Conservation (phyloP, 1,284 basidiomycete genomes). For the Tylopilus sp. region DNA sequence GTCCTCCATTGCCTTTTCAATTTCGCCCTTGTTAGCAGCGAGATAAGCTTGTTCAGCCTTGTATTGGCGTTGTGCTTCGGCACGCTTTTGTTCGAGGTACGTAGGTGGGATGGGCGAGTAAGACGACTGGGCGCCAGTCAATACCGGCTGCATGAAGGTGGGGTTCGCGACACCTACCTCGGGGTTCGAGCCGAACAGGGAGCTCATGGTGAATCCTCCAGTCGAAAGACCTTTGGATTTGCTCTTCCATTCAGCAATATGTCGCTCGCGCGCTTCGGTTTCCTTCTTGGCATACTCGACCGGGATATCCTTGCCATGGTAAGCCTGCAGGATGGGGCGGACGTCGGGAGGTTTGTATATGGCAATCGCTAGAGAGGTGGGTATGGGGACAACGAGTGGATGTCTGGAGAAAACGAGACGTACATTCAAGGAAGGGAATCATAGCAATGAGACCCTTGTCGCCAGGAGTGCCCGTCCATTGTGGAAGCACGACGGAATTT, state of each 20-base stretch:
- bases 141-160: not conserved
- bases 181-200: conserved; percentile 26
- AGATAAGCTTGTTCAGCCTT: conserved; percentile 88
- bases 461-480: conserved; percentile 81
- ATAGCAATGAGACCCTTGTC: conserved; percentile 83
- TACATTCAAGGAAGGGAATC: conserved; percentile 97
- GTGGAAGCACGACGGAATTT: conserved; percentile 82
- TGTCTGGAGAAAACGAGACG: conserved; percentile 23
- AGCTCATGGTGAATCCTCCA: conserved; percentile 53
- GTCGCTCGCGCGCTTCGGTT: conserved; percentile 71
- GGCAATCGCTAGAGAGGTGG: conserved; percentile 65
- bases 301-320: conserved; percentile 85
- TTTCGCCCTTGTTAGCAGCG: conserved; percentile 73
- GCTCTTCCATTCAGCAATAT: conserved; percentile 78
- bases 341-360: conserved; percentile 86
- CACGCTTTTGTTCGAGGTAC: conserved; percentile 88
- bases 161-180: conserved; percentile 16
- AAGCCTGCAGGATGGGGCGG: conserved; percentile 81
- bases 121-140: conserved; percentile 20
- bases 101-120: conserved; percentile 61
- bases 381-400: conserved; percentile 1
- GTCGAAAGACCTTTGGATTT: conserved; percentile 48
- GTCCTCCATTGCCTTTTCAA: conserved; percentile 77
- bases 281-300: conserved; percentile 87
- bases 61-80: conserved; percentile 83